Percentiles rank a stretch among this genome's conserved stretches.
These are phyloP conservation scores for Umbelopsis sp. DNA, from an alignment of 192 early-diverging fungal genomes.

Conservation along the genomic window DNA sequence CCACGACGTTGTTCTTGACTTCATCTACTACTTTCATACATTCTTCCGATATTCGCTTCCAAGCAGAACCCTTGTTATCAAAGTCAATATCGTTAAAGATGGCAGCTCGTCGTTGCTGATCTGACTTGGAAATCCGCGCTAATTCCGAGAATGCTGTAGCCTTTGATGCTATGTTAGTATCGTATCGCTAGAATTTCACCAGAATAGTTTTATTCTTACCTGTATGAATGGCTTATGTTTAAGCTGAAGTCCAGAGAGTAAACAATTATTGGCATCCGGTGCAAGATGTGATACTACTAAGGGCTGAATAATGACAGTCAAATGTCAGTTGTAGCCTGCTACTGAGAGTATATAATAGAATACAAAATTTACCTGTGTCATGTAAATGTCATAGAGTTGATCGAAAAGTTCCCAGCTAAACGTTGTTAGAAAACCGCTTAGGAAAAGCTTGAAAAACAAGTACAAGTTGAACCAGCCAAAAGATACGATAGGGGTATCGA, in stretches of 20 bases:
- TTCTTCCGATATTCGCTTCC: slow-evolving; percentile 18
- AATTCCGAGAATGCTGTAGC: slow-evolving; percentile 25
- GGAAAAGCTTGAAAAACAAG: slow-evolving; percentile 22
- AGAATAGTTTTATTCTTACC: neutral
- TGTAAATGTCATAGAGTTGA: slow-evolving; percentile 24
- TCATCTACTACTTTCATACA: slow-evolving; percentile 21
- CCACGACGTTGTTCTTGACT: slow-evolving; percentile 10
- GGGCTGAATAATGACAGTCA: neutral
- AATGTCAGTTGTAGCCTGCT: neutral
- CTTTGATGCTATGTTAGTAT: neutral
- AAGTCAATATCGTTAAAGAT: slow-evolving; percentile 11
- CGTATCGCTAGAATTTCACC: neutral
- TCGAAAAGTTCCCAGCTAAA: slow-evolving; percentile 29
- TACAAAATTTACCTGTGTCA: neutral
- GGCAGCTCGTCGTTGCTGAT: neutral
- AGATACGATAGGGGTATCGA: slow-evolving; percentile 32
- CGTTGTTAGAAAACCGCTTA: slow-evolving; percentile 19
- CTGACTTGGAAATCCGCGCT: slow-evolving; percentile 2
- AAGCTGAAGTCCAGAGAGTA: slow-evolving; percentile 21
- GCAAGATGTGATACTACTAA: slow-evolving; percentile 3
- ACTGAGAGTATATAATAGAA: neutral
- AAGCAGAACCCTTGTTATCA: slow-evolving; percentile 6
- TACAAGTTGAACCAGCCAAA: slow-evolving; percentile 40
- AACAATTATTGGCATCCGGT: slow-evolving; percentile 6
- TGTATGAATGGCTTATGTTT: slow-evolving; percentile 15